These are phyloP conservation scores for Rubia peregrina DNA, from an alignment of 305 asterid species.

Conservation along the genomic window DNA sequence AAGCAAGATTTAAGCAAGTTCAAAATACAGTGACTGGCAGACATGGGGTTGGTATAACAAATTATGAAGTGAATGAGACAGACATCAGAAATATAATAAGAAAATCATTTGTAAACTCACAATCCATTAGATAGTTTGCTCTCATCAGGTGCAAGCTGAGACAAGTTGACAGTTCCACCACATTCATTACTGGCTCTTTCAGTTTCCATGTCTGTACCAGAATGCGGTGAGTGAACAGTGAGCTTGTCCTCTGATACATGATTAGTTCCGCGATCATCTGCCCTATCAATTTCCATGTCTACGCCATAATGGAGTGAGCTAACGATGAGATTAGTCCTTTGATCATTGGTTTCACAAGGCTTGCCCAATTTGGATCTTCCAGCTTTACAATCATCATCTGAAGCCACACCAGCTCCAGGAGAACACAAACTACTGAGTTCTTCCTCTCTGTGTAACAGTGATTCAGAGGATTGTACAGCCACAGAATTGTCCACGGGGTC, in stretches of 20 bases:
- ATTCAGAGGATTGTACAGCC: conserved; percentile 25
- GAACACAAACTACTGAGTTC: conserved; percentile 19
- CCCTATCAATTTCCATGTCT: conserved; percentile 20
- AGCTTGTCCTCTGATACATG: conserved; percentile 25
- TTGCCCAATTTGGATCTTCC: conserved; percentile 26
- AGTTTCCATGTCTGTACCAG: conserved; percentile 21
- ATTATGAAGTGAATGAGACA: neutral
- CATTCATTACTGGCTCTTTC: conserved; percentile 30
- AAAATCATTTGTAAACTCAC: conserved; percentile 33
- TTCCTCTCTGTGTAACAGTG: conserved; percentile 21
- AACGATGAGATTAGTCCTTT: conserved; percentile 31
- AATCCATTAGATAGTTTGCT: conserved; percentile 29
- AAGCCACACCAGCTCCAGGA: conserved; percentile 18
- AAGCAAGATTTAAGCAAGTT: neutral
- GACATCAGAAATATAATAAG: neutral
- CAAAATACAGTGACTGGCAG: neutral
- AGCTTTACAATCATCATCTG: conserved; percentile 29
- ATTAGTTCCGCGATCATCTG: conserved; percentile 20
- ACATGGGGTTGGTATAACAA: neutral
- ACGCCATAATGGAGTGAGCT: conserved; percentile 27
- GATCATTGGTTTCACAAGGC: conserved; percentile 26
- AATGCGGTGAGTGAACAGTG: conserved; percentile 27
- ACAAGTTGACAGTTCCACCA: conserved; percentile 25
- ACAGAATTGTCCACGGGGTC: conserved; percentile 26
- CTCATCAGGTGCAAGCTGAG: conserved; percentile 28